A percentile compares a stretch with the other conserved stretches of the same genome.
Conservation (phyloP, 1,284 basidiomycete genomes). For the Volvariella surrecta region DNA sequence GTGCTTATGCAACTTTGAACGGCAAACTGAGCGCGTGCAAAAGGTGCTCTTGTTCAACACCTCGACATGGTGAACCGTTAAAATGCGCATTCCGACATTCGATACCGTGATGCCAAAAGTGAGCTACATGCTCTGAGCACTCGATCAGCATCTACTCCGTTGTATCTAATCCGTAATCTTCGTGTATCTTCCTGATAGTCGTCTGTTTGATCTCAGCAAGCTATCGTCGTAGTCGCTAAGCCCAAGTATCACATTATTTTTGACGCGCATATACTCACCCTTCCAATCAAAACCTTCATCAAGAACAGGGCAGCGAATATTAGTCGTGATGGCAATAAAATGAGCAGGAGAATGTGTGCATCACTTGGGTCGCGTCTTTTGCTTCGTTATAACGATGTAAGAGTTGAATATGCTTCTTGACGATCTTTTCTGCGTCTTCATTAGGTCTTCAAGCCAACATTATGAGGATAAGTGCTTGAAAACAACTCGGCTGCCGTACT, state of each 20-base stretch:
- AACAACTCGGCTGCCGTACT: too few species aligned
- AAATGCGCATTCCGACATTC: too few species aligned
- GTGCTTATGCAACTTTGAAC: too few species aligned
- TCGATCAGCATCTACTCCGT: slow-evolving; percentile 15
- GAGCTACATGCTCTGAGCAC: too few species aligned
- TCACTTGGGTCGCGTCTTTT: slow-evolving; percentile 71
- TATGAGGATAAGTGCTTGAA: slow-evolving; percentile 2
- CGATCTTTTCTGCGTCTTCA: slow-evolving; percentile 56
- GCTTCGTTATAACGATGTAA: slow-evolving; percentile 74
- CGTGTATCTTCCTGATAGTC: slow-evolving; percentile 64
- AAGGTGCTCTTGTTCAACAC: too few species aligned
- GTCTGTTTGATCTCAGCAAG: slow-evolving; percentile 55
- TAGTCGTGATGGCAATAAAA: not conserved
- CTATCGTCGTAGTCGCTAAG: too few species aligned
- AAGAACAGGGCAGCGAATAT: slow-evolving; percentile 3
- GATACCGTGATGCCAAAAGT: too few species aligned
- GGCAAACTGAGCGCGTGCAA: too few species aligned
- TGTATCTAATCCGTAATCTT: slow-evolving; percentile 46
- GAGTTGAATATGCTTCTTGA: slow-evolving; percentile 61
- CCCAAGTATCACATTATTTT: slow-evolving; percentile 2
- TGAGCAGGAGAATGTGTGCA: slow-evolving; percentile 1
- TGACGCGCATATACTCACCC: slow-evolving; percentile 23
- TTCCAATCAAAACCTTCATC: slow-evolving; percentile 49
- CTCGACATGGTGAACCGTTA: too few species aligned
- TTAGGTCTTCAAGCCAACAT: too few species aligned